These are phyloP conservation scores for Blastobotrys parvus DNA, from an alignment of 805 yeast species.

Conservation along the genomic window DNA sequence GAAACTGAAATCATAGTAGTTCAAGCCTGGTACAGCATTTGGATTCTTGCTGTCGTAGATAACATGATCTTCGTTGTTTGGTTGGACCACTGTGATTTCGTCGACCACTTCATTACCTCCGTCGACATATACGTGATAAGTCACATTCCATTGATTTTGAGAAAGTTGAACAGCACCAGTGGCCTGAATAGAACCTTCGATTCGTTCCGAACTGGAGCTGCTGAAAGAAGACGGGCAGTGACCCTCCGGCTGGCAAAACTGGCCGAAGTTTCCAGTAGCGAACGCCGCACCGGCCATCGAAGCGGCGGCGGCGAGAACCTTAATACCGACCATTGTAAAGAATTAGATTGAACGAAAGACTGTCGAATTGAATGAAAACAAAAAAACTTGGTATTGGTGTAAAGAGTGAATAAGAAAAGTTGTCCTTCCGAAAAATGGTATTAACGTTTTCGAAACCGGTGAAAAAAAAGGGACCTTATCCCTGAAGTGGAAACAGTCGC, in stretches of 20 bases:
- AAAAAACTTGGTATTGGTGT: too few relatives aligned
- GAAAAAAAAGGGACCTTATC: too few relatives aligned
- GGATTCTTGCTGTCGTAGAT: neutral
- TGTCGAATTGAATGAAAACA: too few relatives aligned
- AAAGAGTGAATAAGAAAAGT: too few relatives aligned
- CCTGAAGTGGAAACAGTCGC: too few relatives aligned
- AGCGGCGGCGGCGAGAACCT: neutral
- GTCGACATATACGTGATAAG: conserved; percentile 1
- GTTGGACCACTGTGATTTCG: neutral
- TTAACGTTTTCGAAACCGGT: too few relatives aligned
- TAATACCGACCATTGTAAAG: neutral
- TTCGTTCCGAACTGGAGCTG: neutral
- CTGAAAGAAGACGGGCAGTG: neutral
- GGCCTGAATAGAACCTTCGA: conserved; percentile 1
- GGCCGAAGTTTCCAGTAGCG: neutral
- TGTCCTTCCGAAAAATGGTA: too few relatives aligned
- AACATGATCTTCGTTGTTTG: neutral
- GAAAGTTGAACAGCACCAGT: neutral
- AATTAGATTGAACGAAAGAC: neutral
- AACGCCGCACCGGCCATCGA: neutral
- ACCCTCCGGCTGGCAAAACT: neutral
- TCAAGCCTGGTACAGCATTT: neutral
- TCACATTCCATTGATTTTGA: neutral
- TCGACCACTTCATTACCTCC: neutral
- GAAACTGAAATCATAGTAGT: conserved; percentile 3